These are phyloP conservation scores for Senna tora DNA, from an alignment of 306 rosid genomes.

Conservation along the genomic window DNA sequence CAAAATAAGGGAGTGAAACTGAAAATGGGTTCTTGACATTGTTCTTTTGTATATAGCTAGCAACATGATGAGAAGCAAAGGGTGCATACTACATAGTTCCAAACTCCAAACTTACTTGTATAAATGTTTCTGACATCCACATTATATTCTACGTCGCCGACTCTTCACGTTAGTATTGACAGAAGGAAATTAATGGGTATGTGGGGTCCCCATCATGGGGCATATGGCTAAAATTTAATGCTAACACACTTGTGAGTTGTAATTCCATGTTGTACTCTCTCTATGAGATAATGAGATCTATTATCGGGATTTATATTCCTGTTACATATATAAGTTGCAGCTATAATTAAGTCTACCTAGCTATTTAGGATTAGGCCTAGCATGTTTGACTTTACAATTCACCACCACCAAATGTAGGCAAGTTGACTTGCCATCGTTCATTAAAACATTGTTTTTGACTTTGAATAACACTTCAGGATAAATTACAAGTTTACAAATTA, in stretches of 20 bases:
- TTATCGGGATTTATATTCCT: not conserved
- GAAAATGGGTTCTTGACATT: no score
- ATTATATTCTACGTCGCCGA: no score
- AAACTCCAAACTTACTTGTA: no score
- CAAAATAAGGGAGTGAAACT: no score
- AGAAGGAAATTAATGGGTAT: not conserved
- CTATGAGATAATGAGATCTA: not conserved
- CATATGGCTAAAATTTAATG: slow-evolving; percentile 7
- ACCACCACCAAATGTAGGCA: not conserved
- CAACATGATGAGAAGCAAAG: no score
- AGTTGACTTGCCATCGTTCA: not conserved
- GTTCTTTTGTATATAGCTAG: no score
- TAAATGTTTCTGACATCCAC: not conserved
- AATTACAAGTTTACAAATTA: not conserved
- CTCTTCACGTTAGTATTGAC: not conserved
- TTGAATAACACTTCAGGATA: not conserved
- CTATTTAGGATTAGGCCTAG: not conserved
- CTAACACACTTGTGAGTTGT: not conserved
- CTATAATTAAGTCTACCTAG: not conserved
- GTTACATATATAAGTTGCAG: not conserved
- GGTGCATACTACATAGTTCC: no score
- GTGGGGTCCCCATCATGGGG: not conserved
- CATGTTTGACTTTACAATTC: not conserved
- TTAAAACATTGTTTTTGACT: not conserved
- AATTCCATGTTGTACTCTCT: not conserved